phyloP scores from a whole-genome alignment of 2,329 filamentous ascomycete genomes.

The Penicillium sp. region DNA sequence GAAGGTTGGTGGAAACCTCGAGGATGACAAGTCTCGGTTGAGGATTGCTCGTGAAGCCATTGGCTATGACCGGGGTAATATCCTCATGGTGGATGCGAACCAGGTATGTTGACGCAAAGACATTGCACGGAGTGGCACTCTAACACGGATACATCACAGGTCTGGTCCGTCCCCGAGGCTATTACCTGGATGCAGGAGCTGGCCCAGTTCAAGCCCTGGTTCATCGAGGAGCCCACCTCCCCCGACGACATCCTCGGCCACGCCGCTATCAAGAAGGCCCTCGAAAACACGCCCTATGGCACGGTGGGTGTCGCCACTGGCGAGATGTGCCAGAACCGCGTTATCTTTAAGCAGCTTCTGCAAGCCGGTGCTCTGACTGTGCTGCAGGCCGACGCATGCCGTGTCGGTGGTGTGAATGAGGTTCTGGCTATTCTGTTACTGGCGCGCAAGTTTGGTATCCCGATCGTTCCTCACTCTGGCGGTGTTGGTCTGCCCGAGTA shows the following conservation, averaged over 20 bases:
- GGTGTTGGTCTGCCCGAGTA: constrained; percentile 91
- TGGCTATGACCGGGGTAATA: constrained; percentile 76
- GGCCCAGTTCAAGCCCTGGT: constrained; percentile 76
- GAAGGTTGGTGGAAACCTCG: constrained; percentile 75
- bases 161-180: constrained; percentile 87
- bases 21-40: constrained; percentile 68
- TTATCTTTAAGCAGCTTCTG: constrained; percentile 90
- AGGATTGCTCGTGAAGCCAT: constrained; percentile 74
- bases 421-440: constrained; percentile 86
- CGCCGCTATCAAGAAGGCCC: constrained; percentile 77
- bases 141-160: constrained; percentile 31
- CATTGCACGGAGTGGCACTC: not conserved
- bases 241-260: constrained; percentile 89
- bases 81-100: constrained; percentile 91
- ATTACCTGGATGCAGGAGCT: constrained; percentile 83
- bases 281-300: constrained; percentile 52
- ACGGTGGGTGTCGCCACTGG: constrained; percentile 86
- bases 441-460: constrained; percentile 66
- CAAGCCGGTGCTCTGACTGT: constrained; percentile 78
- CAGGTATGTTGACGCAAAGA: constrained; percentile 53
- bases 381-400: constrained; percentile 86
- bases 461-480: constrained; percentile 84
- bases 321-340: constrained; percentile 94
- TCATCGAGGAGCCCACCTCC: constrained; percentile 90
- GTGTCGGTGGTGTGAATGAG: constrained; percentile 87